These are phyloP conservation scores for Phytophthora cactorum DNA, from an alignment of 352 stramenopile genomes.

Conservation along the genomic window DNA sequence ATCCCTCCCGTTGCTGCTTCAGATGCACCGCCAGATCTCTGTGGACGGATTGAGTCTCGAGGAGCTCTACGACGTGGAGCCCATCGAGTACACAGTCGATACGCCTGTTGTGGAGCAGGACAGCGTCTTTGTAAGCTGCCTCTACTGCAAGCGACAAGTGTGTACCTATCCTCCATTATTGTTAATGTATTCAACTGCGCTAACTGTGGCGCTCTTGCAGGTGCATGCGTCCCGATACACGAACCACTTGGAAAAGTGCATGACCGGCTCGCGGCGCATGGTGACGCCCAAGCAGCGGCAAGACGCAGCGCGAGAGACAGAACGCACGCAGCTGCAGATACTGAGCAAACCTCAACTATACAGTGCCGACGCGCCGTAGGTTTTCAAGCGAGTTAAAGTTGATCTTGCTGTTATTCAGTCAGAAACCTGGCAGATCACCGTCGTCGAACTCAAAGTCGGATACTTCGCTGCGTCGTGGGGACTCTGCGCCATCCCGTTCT, in stretches of 20 bases:
- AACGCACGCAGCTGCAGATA: slow-evolving; percentile 47
- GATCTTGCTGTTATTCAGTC: slow-evolving; percentile 6
- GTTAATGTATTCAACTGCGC: not conserved
- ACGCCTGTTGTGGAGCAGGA: slow-evolving; percentile 50
- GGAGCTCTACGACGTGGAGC: slow-evolving; percentile 74
- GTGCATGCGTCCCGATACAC: slow-evolving; percentile 77
- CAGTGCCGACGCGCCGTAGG: slow-evolving; percentile 16
- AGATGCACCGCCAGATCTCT: slow-evolving; percentile 73
- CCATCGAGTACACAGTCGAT: slow-evolving; percentile 48
- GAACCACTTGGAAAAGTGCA: slow-evolving; percentile 78
- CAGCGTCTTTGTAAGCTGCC: slow-evolving; percentile 66
- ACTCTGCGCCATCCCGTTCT: slow-evolving; percentile 20
- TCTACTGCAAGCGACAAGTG: slow-evolving; percentile 73
- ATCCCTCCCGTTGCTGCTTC: not conserved
- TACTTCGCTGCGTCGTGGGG: slow-evolving; percentile 34
- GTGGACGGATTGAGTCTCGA: slow-evolving; percentile 69
- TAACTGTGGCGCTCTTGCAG: slow-evolving; percentile 26
- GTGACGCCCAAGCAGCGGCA: slow-evolving; percentile 43
- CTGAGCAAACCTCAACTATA: slow-evolving; percentile 42
- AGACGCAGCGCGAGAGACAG: slow-evolving; percentile 40
- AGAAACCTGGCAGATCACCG: slow-evolving; percentile 65
- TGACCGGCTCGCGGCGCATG: slow-evolving; percentile 61
- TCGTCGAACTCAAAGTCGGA: slow-evolving; percentile 69
- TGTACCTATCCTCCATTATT: not conserved
- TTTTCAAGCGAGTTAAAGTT: not conserved